Evolutionary conservation across 306 rosid genomes (phyloP).

Genomic region (Prunus salicina): DNA sequence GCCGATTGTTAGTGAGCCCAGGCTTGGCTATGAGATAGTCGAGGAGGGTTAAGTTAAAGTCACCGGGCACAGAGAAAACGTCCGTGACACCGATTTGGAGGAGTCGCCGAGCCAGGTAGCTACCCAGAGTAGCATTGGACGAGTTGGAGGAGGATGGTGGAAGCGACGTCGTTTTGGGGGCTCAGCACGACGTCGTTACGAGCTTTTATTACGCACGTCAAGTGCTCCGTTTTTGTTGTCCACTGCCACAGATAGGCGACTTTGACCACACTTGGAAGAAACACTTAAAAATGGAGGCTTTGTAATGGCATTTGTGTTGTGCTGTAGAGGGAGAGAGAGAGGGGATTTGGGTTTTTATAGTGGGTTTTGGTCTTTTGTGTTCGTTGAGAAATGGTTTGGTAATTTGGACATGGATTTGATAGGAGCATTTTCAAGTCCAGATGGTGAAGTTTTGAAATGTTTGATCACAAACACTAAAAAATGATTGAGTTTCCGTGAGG

Average conservation of each 20-base stretch:
- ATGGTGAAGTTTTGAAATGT: background rate
- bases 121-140: slow-evolving; percentile 64
- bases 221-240: slow-evolving; percentile 52
- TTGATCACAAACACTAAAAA: background rate
- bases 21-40: slow-evolving; percentile 78
- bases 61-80: slow-evolving; percentile 88
- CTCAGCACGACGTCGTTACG: slow-evolving; percentile 31
- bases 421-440: background rate
- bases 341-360: no score
- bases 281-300: background rate
- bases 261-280: background rate
- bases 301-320: no score
- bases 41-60: slow-evolving; percentile 75
- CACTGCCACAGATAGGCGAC: slow-evolving; percentile 25
- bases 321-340: no score
- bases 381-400: background rate
- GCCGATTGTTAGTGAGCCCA: slow-evolving; percentile 52
- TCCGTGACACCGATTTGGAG: slow-evolving; percentile 76
- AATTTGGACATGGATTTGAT: background rate
- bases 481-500: no score
- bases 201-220: slow-evolving; percentile 25
- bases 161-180: slow-evolving; percentile 1
- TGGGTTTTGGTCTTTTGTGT: background rate
- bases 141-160: slow-evolving; percentile 23
- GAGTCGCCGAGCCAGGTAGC: slow-evolving; percentile 82